These are phyloP conservation scores for Ganoderma boninense DNA, from an alignment of 1,284 basidiomycete species.

Conservation along the genomic window DNA sequence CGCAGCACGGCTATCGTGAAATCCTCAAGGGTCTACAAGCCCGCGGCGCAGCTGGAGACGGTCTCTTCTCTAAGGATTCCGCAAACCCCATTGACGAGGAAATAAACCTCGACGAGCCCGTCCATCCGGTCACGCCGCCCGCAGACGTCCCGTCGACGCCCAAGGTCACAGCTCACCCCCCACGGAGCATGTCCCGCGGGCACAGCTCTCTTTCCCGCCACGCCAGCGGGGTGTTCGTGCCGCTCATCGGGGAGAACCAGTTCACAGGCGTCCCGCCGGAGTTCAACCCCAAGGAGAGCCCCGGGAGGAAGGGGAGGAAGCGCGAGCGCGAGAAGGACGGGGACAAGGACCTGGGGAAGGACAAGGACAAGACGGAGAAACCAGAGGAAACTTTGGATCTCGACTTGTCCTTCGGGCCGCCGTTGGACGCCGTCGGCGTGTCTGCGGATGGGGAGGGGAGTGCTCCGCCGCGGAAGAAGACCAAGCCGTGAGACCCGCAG, in stretches of 20 bases:
- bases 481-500: constrained; percentile 8
- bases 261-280: constrained; percentile 35
- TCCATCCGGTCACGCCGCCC: constrained; percentile 33
- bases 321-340: constrained; percentile 21
- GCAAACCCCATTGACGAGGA: constrained; percentile 13
- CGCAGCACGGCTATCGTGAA: constrained; percentile 73
- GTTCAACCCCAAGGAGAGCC: constrained; percentile 24
- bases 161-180: background rate
- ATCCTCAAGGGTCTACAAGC: constrained; percentile 47
- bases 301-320: constrained; percentile 23
- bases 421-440: background rate
- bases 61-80: background rate
- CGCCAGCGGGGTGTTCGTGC: constrained; percentile 4
- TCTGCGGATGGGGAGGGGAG: background rate
- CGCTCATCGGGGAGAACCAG: constrained; percentile 27
- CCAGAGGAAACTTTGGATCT: background rate
- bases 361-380: background rate
- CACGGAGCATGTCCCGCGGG: constrained; percentile 37
- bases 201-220: constrained; percentile 30
- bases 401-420: constrained; percentile 42
- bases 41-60: background rate
- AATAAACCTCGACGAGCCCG: constrained; percentile 10
- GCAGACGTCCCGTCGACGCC: constrained; percentile 43
- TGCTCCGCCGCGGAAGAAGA: constrained; percentile 12
- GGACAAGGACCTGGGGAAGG: constrained; percentile 7